Percentiles rank a stretch among this genome's conserved stretches.
phyloP scores from a whole-genome alignment of 805 yeast species.

The Wickerhamomyces sydowiorum region DNA sequence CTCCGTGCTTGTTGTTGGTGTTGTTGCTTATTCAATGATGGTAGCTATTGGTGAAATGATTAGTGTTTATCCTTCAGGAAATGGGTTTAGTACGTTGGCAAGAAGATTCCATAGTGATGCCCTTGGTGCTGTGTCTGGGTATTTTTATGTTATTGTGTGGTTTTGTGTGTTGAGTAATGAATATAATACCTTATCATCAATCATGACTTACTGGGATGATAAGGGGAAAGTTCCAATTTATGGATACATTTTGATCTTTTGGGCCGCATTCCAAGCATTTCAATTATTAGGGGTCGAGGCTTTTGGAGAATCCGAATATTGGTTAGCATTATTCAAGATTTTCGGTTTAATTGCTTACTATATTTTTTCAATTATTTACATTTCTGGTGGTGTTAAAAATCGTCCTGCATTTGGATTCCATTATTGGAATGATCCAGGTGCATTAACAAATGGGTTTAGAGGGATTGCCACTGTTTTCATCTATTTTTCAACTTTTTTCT shows the following conservation, averaged over 20 bases:
- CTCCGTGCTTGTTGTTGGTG: conserved; percentile 45
- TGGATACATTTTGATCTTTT: conserved; percentile 49
- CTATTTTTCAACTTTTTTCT: conserved; percentile 69
- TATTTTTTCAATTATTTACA: conserved; percentile 40
- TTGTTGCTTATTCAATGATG: conserved; percentile 51
- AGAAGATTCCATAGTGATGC: conserved; percentile 47
- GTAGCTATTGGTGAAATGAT: conserved; percentile 53
- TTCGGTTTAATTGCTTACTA: conserved; percentile 44
- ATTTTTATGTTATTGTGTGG: conserved; percentile 54
- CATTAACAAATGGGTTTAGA: conserved; percentile 41
- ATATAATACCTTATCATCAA: conserved; percentile 47
- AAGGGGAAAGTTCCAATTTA: conserved; percentile 48
- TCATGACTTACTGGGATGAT: conserved; percentile 37
- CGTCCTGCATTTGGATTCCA: conserved; percentile 28
- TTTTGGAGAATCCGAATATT: conserved; percentile 54
- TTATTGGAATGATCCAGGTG: conserved; percentile 26
- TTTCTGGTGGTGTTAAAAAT: conserved; percentile 35
- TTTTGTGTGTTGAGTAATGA: conserved; percentile 51
- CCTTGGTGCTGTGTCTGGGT: conserved; percentile 50
- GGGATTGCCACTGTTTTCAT: conserved; percentile 57
- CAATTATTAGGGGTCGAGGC: conserved; percentile 47
- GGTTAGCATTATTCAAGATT: conserved; percentile 46
- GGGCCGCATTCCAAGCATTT: conserved; percentile 44
- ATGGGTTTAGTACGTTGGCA: conserved; percentile 43
- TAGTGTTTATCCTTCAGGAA: conserved; percentile 46